Conservation (phyloP, 1,284 basidiomycete species). For the Blastosporella zonata region DNA sequence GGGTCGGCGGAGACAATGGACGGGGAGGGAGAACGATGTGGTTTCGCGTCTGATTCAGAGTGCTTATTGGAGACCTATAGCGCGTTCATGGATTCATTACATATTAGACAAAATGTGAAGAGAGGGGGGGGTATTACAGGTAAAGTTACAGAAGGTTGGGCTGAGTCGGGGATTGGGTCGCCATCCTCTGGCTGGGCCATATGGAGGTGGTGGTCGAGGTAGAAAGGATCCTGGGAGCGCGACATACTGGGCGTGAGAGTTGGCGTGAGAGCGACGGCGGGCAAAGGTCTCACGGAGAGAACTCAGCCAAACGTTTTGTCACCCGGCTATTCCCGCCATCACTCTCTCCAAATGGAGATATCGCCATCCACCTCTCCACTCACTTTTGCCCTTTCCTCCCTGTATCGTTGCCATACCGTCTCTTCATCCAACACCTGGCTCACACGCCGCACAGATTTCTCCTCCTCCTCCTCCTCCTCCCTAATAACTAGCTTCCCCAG, state of each 20-base stretch:
- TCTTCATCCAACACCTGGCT: constrained; percentile 43
- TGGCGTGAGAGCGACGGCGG: constrained; percentile 23
- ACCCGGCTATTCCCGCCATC: constrained; percentile 20
- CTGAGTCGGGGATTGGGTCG: constrained; percentile 24
- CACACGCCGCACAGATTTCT: constrained; percentile 35
- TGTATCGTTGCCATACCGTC: constrained; percentile 33
- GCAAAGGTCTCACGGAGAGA: constrained; percentile 34
- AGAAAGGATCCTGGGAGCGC: constrained; percentile 40
- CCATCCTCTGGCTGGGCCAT: constrained; percentile 30
- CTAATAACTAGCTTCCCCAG: not conserved
- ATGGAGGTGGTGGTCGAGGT: constrained; percentile 40
- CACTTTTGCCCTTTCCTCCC: constrained; percentile 15
- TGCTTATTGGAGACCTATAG: constrained; percentile 33
- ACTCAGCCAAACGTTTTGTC: constrained; percentile 23
- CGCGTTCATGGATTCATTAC: constrained; percentile 26
- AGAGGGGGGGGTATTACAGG: constrained; percentile 27
- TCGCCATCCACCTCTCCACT: constrained; percentile 5
- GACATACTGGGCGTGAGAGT: constrained; percentile 40
- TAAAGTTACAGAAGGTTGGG: constrained; percentile 26
- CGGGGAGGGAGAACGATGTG: constrained; percentile 31
- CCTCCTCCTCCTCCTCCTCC: not conserved
- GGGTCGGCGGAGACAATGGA: constrained; percentile 42
- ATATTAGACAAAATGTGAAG: constrained; percentile 23
- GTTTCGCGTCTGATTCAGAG: constrained; percentile 26
- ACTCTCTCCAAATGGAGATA: constrained; percentile 19